Evolutionary conservation across 257 asterid species (phyloP), one percentile per base, ranked within the genome.

Genomic region (Verbascum thapsus): DNA sequence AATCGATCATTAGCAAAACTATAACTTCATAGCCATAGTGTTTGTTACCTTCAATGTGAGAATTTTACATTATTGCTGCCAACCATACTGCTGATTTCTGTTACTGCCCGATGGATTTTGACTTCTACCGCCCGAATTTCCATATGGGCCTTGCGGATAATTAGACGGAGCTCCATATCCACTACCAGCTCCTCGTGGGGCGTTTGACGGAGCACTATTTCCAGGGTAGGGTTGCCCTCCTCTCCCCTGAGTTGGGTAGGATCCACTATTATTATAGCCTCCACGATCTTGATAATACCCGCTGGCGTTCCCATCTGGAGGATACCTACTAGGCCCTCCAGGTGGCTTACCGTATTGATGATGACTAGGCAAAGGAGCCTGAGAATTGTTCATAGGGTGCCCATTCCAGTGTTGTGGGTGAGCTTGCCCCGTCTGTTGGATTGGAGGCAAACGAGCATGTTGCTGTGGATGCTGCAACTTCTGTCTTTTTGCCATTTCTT

Each of bases 271-370:
- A 30, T 83, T 78, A 67, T 89, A 95, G 15, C 79, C 78, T 51
- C 95, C 95, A 34, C 84, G 96, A 15, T 91, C 98, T 58, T 85
- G 85, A 73, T 87, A 92, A 76, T 81, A 87, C 19, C 90, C 87
- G 60, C 82, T 76, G 9, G 79, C 67, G 45, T 81, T 77, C 70
- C 88, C 97, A 55, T 79, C 78, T 4, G 91, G 69, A 57, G 96
- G 97, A 56, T 82, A 85, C 30, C 95, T 75, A 66, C 63, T 74
- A 45, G 90, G 80, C n/a, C 87, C 95, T 26, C 88, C 96, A 0
- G 91, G 76, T 49, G 88, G 82, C 79, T 85, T 92, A 64, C 91
- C 95, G 37, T 83, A 85, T 59, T 76, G 91, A 53, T 89, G 89
- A 71, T 86, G 95, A 63, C 78, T 61, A 12, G 89, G 71, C 55